Evolutionary conservation across 169 alveolate species (phyloP), one percentile per base, ranked within the genome.

Genomic region (Eimeria zaria): DNA sequence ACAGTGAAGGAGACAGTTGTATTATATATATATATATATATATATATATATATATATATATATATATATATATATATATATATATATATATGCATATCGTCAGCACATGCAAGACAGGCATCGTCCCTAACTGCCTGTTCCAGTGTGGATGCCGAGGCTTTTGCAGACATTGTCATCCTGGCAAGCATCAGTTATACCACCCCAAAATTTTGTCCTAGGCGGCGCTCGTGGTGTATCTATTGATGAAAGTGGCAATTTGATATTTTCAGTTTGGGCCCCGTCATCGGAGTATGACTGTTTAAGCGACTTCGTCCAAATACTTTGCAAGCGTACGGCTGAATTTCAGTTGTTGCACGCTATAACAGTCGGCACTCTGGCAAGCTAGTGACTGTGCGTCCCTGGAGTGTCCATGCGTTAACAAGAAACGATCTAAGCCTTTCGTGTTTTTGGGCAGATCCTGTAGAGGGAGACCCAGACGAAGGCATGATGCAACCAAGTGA

Each of bases 401-500:
- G 41, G 27, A 46, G 60, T 76, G 55, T 20, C 2, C 39, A 22
- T 44, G 88, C 60, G 69, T 20, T 80, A 71, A 30, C 69, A n/a
- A n/a, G 48, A 33, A 84, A 60, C 24, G 44, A 5, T 41, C 20
- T 33, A 30, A 0, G 33, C 53, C 55, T 30, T 62, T 22, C 22
- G 33, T 64, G 67, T 9, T 41, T 16, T 33, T 41, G 83, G 62
- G 39, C 60, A 87, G 94, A 64, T 27, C 81, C 94, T 62, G 41
- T 46, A 30, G 51, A 41, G 55, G 67, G 46, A n/a, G 94, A 46
- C 36, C 64, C 94, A 36, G 64, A 87, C 48, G 94, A 87, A 58
- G 94, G 94, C 94, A 87, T 87, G 80, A 87, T 87, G 94, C 44
- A 44, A 18, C 94, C 94, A 44, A 87, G 94, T 87, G 62, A 87